phyloP scores from a whole-genome alignment of 2,329 filamentous ascomycete genomes.

The Penicillium sp. region DNA sequence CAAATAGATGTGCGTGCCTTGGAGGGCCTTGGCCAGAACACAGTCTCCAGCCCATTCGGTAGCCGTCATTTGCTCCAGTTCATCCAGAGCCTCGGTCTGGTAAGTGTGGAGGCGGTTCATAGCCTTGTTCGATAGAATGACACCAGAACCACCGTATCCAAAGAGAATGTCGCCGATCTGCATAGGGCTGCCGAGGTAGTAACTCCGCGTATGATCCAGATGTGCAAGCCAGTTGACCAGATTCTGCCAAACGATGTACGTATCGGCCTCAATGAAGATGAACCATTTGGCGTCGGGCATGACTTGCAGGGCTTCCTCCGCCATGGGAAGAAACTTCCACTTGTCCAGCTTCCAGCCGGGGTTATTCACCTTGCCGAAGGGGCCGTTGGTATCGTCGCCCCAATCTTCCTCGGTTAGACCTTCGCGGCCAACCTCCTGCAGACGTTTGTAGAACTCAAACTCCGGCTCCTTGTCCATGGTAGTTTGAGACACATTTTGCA shows the following conservation, averaged over 20 bases:
- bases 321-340: constrained; percentile 58
- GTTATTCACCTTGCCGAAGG: constrained; percentile 42
- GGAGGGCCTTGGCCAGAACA: constrained; percentile 46
- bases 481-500: constrained; percentile 24
- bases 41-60: constrained; percentile 50
- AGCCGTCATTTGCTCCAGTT: constrained; percentile 45
- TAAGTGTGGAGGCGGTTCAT: constrained; percentile 40
- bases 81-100: constrained; percentile 37
- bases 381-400: constrained; percentile 32
- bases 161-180: constrained; percentile 50
- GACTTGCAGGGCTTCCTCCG: constrained; percentile 46
- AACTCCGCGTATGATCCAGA: constrained; percentile 46
- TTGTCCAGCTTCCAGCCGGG: constrained; percentile 55
- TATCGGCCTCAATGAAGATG: constrained; percentile 59
- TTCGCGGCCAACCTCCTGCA: constrained; percentile 43
- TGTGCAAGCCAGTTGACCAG: constrained; percentile 52
- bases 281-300: constrained; percentile 55
- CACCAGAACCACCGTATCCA: constrained; percentile 53
- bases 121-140: constrained; percentile 50
- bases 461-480: constrained; percentile 36
- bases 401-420: constrained; percentile 34
- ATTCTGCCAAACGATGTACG: constrained; percentile 54
- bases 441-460: constrained; percentile 51
- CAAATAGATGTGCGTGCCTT: constrained; percentile 44
- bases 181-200: constrained; percentile 56